These are phyloP conservation scores for Plenodomus tracheiphilus DNA, from an alignment of 2,329 filamentous ascomycete genomes.

Conservation along the genomic window DNA sequence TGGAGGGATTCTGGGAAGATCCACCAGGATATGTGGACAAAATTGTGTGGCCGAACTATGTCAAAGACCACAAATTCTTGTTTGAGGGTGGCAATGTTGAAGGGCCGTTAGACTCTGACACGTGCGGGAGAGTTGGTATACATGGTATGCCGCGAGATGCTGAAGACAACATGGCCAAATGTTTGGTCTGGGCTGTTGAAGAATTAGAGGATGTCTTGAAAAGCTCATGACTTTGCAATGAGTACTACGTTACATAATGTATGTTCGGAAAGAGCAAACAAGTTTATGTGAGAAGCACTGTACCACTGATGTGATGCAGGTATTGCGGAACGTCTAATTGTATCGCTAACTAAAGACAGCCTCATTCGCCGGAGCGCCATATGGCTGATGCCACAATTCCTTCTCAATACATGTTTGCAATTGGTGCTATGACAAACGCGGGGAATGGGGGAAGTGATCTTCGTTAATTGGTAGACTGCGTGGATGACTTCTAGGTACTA, in stretches of 20 bases:
- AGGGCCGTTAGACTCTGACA: conserved; percentile 54
- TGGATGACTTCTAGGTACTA: conserved; percentile 19
- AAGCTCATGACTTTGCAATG: conserved; percentile 3
- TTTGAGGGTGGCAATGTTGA: conserved; percentile 72
- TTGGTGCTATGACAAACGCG: conserved; percentile 15
- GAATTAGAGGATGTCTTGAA: conserved; percentile 28
- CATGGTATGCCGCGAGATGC: conserved; percentile 47
- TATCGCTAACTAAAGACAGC: neutral
- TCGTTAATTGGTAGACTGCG: neutral
- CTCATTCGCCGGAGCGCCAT: conserved; percentile 19
- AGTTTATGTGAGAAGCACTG: too few species aligned
- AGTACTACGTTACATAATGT: neutral
- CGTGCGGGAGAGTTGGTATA: conserved; percentile 32
- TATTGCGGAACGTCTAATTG: neutral
- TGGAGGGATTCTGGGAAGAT: conserved; percentile 90
- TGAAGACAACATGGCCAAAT: conserved; percentile 38
- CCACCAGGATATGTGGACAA: conserved; percentile 92
- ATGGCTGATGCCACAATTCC: conserved; percentile 4
- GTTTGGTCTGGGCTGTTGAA: conserved; percentile 36
- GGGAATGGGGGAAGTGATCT: too few species aligned
- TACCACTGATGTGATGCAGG: neutral
- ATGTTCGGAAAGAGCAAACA: neutral
- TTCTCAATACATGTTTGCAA: conserved; percentile 14
- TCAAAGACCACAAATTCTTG: conserved; percentile 76
- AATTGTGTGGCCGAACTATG: conserved; percentile 96